phyloP scores from a whole-genome alignment of 2,329 filamentous ascomycete genomes.

The Cladophialophora immunda region DNA sequence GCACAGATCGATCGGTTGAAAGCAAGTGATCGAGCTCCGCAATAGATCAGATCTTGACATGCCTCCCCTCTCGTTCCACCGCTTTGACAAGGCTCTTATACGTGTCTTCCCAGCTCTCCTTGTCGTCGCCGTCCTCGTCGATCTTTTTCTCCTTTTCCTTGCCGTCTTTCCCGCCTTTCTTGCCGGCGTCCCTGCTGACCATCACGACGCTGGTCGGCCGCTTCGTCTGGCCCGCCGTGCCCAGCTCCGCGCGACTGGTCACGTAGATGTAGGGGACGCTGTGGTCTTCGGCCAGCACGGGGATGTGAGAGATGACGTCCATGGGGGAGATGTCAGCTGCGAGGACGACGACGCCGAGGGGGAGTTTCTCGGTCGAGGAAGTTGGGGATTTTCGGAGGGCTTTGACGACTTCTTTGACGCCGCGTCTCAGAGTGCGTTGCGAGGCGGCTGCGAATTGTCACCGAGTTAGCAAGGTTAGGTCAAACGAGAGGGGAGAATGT shows the following conservation, averaged over 20 bases:
- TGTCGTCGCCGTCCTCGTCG: conserved; percentile 54
- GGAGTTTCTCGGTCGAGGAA: conserved; percentile 59
- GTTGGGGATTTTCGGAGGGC: conserved; percentile 91
- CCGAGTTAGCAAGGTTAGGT: not conserved
- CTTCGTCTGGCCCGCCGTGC: conserved; percentile 93
- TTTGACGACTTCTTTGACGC: conserved; percentile 99
- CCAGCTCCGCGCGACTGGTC: conserved; percentile 88
- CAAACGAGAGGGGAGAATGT: conserved; percentile 5
- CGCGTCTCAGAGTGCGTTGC: conserved; percentile 93
- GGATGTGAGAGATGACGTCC: conserved; percentile 98
- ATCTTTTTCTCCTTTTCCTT: conserved; percentile 59
- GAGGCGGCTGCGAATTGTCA: conserved; percentile 76
- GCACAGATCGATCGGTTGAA: not conserved
- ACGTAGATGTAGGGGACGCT: conserved; percentile 97
- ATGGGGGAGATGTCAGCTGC: conserved; percentile 97
- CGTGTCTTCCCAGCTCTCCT: conserved; percentile 59
- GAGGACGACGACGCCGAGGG: conserved; percentile 83
- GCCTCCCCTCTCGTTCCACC: conserved; percentile 66
- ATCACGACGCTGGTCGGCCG: conserved; percentile 96
- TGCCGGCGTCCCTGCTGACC: conserved; percentile 65
- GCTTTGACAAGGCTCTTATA: conserved; percentile 67
- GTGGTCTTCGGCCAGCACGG: conserved; percentile 97
- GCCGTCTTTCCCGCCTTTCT: conserved; percentile 56
- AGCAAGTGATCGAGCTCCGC: not conserved
- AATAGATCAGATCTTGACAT: conserved; percentile 60